Evolutionary conservation across 768 basidiomycete species (phyloP), one percentile per base, ranked within the genome.

Genomic region (Mycena filopes): DNA sequence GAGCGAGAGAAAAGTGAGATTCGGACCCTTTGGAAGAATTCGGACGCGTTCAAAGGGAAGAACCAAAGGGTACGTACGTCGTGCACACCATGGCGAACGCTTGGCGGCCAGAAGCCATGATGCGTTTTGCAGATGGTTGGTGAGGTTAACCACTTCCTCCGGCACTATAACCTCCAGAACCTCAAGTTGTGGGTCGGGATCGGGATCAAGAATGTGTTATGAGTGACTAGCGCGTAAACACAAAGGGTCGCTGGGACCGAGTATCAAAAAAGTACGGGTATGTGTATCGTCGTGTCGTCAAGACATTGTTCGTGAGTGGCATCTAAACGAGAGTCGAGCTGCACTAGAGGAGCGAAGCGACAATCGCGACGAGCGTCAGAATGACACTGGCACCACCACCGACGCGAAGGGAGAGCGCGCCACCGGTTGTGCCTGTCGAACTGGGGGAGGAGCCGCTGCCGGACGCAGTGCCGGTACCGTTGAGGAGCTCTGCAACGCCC

Each of bases 401-500:
- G 28, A 79, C 60, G 36, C 73, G 74, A 56, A 81, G 48, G 25
- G 78, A 76, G 31, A 71, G 64, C 12, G 81, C 80, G 31, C 75
- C 76, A 60, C 75, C 78, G 28, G 70, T 45, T 2, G 65, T 21
- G 26, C 63, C 60, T 33, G 72, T 36, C 20, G 73, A 58, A 26
- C 70, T 55, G 20, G 77, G 54, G 7, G 73, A 60, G 20, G 77
- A 26, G 40, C 70, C 53, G 38, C 72, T 45, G 47, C 72, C 68
- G 47, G 73, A 76, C 7, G 80, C 71, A 29, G 79, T 74, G 43
- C 78, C 72, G 7, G 86, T 84, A 56, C 86, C 86, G 71, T 89
- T 88, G 63, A 87, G 74, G 55, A 80, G 72, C 76, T 80, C 78
- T 21, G 89, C 88, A 49, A 88, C 80, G 45, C 76, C 74, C 76